Conservation (phyloP, 148 eudicot genomes). For the Rhododendron simsii region DNA sequence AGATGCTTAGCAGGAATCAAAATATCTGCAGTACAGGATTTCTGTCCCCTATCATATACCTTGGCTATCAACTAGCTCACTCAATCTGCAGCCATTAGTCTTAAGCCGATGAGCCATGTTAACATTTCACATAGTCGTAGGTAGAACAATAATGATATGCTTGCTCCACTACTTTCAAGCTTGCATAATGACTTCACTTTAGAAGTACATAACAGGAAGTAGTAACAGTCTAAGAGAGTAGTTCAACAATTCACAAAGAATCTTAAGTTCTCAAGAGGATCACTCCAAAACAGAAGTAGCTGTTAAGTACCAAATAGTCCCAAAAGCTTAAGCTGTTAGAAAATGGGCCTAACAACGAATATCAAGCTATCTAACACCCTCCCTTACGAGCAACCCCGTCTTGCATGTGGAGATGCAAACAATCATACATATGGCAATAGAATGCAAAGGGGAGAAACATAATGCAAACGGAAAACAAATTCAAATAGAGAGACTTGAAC, state of each 20-base stretch:
- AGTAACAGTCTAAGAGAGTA: neutral
- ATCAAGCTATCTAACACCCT: too few species aligned
- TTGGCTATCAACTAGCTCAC: neutral
- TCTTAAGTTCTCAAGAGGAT: neutral
- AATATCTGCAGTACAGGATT: neutral
- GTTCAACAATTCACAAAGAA: neutral
- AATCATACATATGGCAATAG: too few species aligned
- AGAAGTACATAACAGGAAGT: neutral
- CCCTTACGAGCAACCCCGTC: too few species aligned
- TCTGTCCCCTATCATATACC: neutral
- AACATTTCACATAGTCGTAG: neutral
- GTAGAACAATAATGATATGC: neutral
- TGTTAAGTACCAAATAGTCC: too few species aligned
- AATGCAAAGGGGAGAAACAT: too few species aligned
- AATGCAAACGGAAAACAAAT: too few species aligned
- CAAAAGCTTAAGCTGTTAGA: too few species aligned
- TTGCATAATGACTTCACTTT: neutral
- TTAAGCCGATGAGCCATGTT: neutral
- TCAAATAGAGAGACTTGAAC: too few species aligned
- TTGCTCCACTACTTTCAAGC: neutral
- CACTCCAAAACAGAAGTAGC: neutral
- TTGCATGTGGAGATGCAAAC: too few species aligned
- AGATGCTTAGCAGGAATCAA: neutral
- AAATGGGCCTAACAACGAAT: too few species aligned
- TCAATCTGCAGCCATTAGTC: neutral